Evolutionary conservation across 305 asterid genomes (phyloP), one percentile per base, ranked within the genome.

Genomic region (Striga hermonthica): DNA sequence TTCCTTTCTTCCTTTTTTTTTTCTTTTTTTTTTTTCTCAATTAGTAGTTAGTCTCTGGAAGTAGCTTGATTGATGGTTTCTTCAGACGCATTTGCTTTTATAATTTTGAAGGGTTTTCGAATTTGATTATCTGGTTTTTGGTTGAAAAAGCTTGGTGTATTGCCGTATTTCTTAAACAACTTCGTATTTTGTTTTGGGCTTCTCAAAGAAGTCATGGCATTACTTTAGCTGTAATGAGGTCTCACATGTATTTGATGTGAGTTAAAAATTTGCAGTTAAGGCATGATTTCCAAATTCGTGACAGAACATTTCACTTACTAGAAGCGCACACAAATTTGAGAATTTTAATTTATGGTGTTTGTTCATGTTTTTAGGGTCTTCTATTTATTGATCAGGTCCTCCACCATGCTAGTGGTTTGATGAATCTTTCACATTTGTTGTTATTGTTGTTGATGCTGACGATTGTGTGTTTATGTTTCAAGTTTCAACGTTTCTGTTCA

Each of bases 1-100:
- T 62, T 68, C 60, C 61, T 58, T 65, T 58, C 61, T 13, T 53
- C 52, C 73, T 62, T 62, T 66, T 8, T n/a, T n/a, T n/a, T n/a
- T n/a, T n/a, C n/a, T n/a, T n/a, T n/a, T n/a, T n/a, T n/a, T n/a
- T n/a, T n/a, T n/a, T n/a, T n/a, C n/a, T n/a, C 12, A 54, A 48
- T 12, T 35, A 55, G 11, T 50, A 52, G 45, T 4, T 12, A 41
- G 61, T 7, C 45, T 10, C 10, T 64, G 14, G 67, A 69, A 50
- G 9, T 64, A 41, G 58, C 49, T 38, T 43, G 43, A 57, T 22
- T 48, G 3, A 15, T 66, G 57, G 54, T n/a, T 69, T 71, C 62
- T 28, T 13, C 59, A 53, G 35, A 39, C 22, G 16, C 28, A 8
- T 43, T 9, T 41, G 1, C 52, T 60, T 54, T 15, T 22, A 54